Percentiles rank a stretch among this genome's conserved stretches.
Evolutionary conservation across 768 basidiomycete species (phyloP).

Genomic region (Mycena rebaudengoi): DNA sequence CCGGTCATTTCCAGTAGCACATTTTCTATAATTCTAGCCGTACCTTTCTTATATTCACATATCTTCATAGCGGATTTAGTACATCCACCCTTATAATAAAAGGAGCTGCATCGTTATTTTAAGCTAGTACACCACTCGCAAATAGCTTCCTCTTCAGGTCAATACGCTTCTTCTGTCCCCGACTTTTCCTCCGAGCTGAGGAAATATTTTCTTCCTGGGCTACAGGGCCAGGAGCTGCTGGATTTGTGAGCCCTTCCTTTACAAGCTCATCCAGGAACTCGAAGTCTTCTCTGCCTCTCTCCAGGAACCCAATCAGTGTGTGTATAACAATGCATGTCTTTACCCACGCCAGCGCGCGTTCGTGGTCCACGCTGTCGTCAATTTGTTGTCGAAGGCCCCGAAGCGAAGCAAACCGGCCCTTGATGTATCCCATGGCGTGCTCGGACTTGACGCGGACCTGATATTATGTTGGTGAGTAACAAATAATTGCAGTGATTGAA

Average conservation of each 20-base stretch:
- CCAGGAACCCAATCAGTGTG: no score
- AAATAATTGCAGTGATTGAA: no score
- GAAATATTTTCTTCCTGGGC: neutral
- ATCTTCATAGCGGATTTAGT: neutral
- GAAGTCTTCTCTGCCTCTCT: no score
- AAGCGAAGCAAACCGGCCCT: no score
- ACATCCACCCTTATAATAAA: neutral
- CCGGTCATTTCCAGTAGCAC: neutral
- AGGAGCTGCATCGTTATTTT: neutral
- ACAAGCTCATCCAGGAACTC: no score
- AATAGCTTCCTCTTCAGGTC: constrained; percentile 2
- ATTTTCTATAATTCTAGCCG: neutral
- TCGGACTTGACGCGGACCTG: no score
- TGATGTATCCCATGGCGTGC: no score
- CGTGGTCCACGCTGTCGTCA: no score
- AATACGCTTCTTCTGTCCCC: neutral
- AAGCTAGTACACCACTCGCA: neutral
- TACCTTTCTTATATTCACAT: neutral
- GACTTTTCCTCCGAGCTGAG: neutral
- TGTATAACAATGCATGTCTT: no score
- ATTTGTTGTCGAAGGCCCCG: no score
- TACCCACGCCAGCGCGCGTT: no score
- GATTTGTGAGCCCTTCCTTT: neutral
- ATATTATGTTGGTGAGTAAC: no score
- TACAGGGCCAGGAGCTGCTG: neutral